Percentiles rank a stretch among this genome's conserved stretches.
These are phyloP conservation scores for Paramecium pentaurelia DNA, from an alignment of 73 alveolate genomes.

Conservation along the genomic window DNA sequence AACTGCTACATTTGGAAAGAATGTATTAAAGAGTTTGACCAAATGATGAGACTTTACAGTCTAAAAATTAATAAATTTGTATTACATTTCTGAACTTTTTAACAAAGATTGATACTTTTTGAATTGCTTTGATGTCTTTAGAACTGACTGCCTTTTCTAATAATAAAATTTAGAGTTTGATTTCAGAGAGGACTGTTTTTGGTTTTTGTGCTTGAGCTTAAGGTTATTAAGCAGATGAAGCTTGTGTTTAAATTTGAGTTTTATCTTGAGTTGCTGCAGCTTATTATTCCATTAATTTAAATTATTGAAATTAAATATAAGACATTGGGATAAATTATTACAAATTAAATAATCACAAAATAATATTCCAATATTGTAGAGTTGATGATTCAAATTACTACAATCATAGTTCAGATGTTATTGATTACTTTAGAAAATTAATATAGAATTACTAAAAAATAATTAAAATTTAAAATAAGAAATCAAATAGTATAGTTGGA, in stretches of 20 bases:
- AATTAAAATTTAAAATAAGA: neutral
- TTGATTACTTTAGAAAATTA: too few species aligned
- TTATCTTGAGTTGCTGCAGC: neutral
- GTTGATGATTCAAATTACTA: neutral
- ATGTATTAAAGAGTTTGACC: slow-evolving; percentile 25
- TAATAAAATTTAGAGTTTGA: slow-evolving; percentile 31
- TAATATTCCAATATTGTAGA: neutral
- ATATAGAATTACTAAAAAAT: too few species aligned
- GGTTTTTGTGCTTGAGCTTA: slow-evolving; percentile 6
- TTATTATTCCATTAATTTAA: slow-evolving; percentile 13
- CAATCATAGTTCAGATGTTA: neutral
- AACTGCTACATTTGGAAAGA: slow-evolving; percentile 11
- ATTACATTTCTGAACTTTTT: slow-evolving; percentile 52
- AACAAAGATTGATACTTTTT: slow-evolving; percentile 33
- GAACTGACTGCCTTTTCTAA: slow-evolving; percentile 48
- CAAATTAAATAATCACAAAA: neutral
- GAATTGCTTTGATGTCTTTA: slow-evolving; percentile 45
- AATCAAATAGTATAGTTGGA: neutral
- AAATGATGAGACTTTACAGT: slow-evolving; percentile 49
- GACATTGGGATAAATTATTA: slow-evolving; percentile 21
- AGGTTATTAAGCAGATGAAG: neutral
- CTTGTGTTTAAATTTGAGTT: neutral
- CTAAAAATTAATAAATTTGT: neutral
- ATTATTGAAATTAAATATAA: neutral
- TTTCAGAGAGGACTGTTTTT: slow-evolving; percentile 32